Evolutionary conservation across 1,284 basidiomycete species (phyloP), one percentile per base, ranked within the genome.

Genomic region (Porphyrellus sp.): DNA sequence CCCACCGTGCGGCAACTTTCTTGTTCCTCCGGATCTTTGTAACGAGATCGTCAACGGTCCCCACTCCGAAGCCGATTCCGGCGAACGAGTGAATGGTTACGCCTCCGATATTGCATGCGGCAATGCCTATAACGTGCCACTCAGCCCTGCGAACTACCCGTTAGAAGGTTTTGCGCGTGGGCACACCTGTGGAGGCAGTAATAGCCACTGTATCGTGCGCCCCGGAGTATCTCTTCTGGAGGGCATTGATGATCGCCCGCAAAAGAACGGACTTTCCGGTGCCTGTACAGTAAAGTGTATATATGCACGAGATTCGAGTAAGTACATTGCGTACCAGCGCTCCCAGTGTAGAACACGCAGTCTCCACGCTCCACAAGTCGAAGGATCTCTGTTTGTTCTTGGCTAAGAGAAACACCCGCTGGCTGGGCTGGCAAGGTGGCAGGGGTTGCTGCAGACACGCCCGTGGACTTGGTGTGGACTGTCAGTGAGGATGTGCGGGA

Each of bases 291-390:
- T 39, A 4, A 25, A 27, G 20, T 48, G 46, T 5, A 45, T 52
- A 39, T 51, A 56, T 56, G 54, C 51, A 18, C 45, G 54, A 46
- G 45, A 49, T 41, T 53, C 44, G 42, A 25, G 24, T 25, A n/a
- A 34, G 25, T 68, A 38, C 16, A 40, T 49, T 27, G 75, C 87
- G 63, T 60, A 94, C 93, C 93, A 54, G 93, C 96, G 74, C 91
- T 94, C 23, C 97, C 96, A 0, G 96, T 99, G 72, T 98, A 99
- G 66, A 99, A 99, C n/a, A 98, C 68, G 62, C 85, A 96, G 49
- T 86, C 73, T 3, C 83, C 83, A 15, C 81, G 73, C 25, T 85
- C 70, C 0, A 93, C 89, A 5, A 96, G 80, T 54, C 81, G 77
- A 54, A 96, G 72, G 40, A 98, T 91, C 58, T 88, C 80, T 49